Conservation (phyloP, 768 basidiomycete species). For the Fistulinella prunicolor region DNA sequence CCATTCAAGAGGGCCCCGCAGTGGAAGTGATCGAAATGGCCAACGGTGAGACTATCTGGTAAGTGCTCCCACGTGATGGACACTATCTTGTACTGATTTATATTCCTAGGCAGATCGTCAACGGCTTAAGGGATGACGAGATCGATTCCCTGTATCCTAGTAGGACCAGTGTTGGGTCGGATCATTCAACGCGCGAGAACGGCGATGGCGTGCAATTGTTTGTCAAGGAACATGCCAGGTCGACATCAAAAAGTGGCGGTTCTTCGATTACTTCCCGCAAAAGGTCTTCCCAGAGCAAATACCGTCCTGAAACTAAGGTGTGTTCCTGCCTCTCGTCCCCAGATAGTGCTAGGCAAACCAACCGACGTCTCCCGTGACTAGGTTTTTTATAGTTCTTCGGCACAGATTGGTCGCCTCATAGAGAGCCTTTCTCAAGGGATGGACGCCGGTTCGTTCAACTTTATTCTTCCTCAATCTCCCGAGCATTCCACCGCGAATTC, state of each 20-base stretch:
- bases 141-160: conserved; percentile 63
- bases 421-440: conserved; percentile 78
- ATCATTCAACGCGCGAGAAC: conserved; percentile 54
- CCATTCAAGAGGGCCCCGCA: conserved; percentile 50
- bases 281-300: conserved; percentile 50
- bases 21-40: conserved; percentile 79
- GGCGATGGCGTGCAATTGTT: conserved; percentile 62
- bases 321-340: conserved; percentile 18
- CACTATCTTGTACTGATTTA: not conserved
- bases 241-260: conserved; percentile 63
- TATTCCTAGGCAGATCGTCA: conserved; percentile 65
- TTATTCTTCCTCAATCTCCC: conserved; percentile 45
- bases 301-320: conserved; percentile 84
- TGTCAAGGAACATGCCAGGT: conserved; percentile 71
- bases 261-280: conserved; percentile 58
- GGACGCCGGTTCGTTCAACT: conserved; percentile 84
- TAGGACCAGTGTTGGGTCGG: conserved; percentile 72
- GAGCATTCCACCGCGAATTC: conserved; percentile 64
- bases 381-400: conserved; percentile 50
- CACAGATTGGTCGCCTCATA: conserved; percentile 80
- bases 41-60: conserved; percentile 90
- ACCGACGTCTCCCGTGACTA: conserved; percentile 8
- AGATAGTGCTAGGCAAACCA: conserved; percentile 3
- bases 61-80: conserved; percentile 23
- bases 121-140: conserved; percentile 77